These are phyloP conservation scores for Nothomitra cinnamomea DNA, from an alignment of 2,329 filamentous ascomycete genomes.

Conservation along the genomic window DNA sequence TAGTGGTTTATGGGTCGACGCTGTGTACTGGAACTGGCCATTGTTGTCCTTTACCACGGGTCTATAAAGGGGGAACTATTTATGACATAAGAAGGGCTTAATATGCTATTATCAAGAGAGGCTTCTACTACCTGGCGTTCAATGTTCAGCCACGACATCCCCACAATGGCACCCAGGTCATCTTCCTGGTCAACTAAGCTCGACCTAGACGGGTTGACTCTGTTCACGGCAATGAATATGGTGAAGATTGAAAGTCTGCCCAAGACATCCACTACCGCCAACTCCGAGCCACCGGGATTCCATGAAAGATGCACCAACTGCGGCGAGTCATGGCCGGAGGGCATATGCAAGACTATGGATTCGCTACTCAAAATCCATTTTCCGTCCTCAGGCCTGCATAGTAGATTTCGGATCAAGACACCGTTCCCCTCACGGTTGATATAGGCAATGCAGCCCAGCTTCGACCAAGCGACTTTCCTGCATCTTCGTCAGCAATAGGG, in stretches of 20 bases:
- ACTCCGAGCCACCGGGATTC: conserved; percentile 59
- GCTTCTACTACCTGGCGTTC: conserved; percentile 27
- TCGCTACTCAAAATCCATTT: conserved; percentile 62
- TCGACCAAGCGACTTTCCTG: conserved; percentile 78
- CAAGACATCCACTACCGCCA: conserved; percentile 66
- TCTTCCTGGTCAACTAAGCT: conserved; percentile 53
- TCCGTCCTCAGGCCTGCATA: conserved; percentile 49
- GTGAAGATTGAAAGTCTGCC: conserved; percentile 63
- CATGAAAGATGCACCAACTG: conserved; percentile 68
- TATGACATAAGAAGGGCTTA: background rate
- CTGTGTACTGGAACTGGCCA: conserved; percentile 51
- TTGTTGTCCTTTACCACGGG: conserved; percentile 43
- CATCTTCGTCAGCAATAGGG: background rate
- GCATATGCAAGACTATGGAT: conserved; percentile 43
- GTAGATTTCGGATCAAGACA: conserved; percentile 57
- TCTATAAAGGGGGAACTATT: conserved; percentile 27
- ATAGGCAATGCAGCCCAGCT: conserved; percentile 67
- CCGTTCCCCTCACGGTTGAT: conserved; percentile 54
- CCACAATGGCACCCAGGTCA: conserved; percentile 62
- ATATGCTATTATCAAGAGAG: background rate
- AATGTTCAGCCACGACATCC: conserved; percentile 67
- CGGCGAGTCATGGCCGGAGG: conserved; percentile 42
- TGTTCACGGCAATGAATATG: conserved; percentile 56
- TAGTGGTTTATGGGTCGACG: conserved; percentile 44
- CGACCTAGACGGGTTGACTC: conserved; percentile 42